Conservation (phyloP, 345 rosid genomes). For the Eucalyptus regnans region DNA sequence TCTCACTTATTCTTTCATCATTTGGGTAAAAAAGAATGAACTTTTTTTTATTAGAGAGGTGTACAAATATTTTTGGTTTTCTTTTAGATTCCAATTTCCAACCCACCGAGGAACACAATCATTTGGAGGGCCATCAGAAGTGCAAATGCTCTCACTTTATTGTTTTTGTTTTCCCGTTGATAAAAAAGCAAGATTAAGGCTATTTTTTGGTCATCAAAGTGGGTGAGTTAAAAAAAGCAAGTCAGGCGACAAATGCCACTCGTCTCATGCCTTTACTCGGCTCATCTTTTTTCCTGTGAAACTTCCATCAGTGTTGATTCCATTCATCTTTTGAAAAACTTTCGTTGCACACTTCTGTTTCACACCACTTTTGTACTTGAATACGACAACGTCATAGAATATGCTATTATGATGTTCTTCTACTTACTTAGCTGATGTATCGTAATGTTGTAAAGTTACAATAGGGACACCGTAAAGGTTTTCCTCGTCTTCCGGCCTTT, state of each 20-base stretch:
- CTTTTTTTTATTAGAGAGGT: neutral
- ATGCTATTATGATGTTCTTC: neutral
- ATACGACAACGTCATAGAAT: neutral
- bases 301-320: neutral
- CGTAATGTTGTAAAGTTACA: no score
- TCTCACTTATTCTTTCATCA: neutral
- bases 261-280: neutral
- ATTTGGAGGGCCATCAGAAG: neutral
- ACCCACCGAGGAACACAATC: neutral
- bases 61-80: neutral
- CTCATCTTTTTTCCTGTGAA: neutral
- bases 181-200: neutral
- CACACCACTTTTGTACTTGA: neutral
- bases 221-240: neutral
- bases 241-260: neutral
- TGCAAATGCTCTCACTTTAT: neutral
- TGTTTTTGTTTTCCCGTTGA: neutral
- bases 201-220: neutral
- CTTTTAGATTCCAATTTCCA: neutral
- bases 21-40: neutral
- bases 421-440: neutral
- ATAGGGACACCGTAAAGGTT: no score
- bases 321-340: neutral
- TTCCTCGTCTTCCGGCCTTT: no score
- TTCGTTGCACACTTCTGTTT: neutral